Conservation (phyloP, 1,139 yeast genomes). For the Yamadazyma atlantica region DNA sequence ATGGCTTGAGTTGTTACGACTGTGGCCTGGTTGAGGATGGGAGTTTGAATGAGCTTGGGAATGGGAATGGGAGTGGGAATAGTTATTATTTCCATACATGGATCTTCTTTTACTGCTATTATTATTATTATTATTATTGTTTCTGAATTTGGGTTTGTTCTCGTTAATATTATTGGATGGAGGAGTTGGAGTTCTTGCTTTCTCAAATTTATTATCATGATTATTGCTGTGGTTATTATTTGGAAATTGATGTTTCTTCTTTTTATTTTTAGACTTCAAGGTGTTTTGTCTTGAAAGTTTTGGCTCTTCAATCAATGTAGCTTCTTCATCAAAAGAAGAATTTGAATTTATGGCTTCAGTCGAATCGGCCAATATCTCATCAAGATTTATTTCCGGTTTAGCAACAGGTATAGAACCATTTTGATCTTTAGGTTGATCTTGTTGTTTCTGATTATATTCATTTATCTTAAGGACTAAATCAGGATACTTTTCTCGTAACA, state of each 20-base stretch:
- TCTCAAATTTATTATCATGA: slow-evolving; percentile 13
- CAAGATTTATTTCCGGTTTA: slow-evolving; percentile 30
- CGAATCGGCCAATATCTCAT: slow-evolving; percentile 34
- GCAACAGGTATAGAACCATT: background rate
- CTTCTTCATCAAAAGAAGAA: slow-evolving; percentile 38
- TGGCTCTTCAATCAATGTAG: slow-evolving; percentile 30
- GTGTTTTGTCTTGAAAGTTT: slow-evolving; percentile 27
- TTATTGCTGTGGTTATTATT: slow-evolving; percentile 8
- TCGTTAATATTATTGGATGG: slow-evolving; percentile 17
- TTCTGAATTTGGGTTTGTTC: slow-evolving; percentile 10
- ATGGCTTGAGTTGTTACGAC: slow-evolving; percentile 2
- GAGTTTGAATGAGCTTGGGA: slow-evolving; percentile 1
- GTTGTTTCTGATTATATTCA: slow-evolving; percentile 8
- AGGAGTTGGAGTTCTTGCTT: slow-evolving; percentile 29
- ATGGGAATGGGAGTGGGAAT: slow-evolving; percentile 5
- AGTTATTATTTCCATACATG: slow-evolving; percentile 13
- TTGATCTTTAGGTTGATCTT: slow-evolving; percentile 1
- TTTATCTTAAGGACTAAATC: slow-evolving; percentile 33
- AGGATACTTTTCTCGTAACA: slow-evolving; percentile 35
- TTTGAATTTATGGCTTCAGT: slow-evolving; percentile 28
- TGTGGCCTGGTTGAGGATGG: background rate
- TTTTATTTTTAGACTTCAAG: slow-evolving; percentile 30
- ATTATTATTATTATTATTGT: slow-evolving; percentile 9
- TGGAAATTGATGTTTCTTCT: slow-evolving; percentile 21
- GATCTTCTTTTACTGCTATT: slow-evolving; percentile 17